phyloP scores from a whole-genome alignment of 805 yeast species.

The Diddensiella santjacobensis region DNA sequence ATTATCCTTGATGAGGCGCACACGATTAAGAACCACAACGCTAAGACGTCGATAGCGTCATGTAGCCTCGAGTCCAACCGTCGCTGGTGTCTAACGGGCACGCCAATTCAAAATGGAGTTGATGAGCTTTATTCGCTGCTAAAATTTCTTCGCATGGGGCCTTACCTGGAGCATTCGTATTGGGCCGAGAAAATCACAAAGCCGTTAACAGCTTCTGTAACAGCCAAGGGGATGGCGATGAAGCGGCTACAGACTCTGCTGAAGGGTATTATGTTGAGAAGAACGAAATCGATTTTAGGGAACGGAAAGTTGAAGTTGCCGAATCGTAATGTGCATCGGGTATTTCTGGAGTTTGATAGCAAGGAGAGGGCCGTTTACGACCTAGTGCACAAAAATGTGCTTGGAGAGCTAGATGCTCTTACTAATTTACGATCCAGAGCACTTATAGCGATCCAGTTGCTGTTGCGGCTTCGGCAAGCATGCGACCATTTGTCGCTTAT shows the following conservation, averaged over 20 bases:
- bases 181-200: constrained; percentile 30
- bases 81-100: constrained; percentile 62
- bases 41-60: constrained; percentile 47
- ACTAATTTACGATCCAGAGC: background rate
- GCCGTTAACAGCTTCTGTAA: constrained; percentile 26
- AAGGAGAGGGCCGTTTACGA: constrained; percentile 32
- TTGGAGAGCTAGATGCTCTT: constrained; percentile 29
- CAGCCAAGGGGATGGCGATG: constrained; percentile 23
- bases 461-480: constrained; percentile 38
- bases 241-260: constrained; percentile 30
- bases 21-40: constrained; percentile 48
- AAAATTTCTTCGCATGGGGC: constrained; percentile 36
- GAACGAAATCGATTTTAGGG: constrained; percentile 41
- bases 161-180: constrained; percentile 21
- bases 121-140: constrained; percentile 52
- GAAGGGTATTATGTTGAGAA: constrained; percentile 40
- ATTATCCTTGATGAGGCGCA: constrained; percentile 67
- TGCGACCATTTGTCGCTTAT: constrained; percentile 32
- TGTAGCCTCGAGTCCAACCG: constrained; percentile 39
- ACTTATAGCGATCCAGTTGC: constrained; percentile 29
- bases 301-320: constrained; percentile 27
- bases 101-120: constrained; percentile 57
- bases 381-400: constrained; percentile 23
- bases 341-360: constrained; percentile 26
- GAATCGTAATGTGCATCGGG: constrained; percentile 20